Conservation (phyloP, 495 filamentous ascomycete species). For the Bacidia rubella region DNA sequence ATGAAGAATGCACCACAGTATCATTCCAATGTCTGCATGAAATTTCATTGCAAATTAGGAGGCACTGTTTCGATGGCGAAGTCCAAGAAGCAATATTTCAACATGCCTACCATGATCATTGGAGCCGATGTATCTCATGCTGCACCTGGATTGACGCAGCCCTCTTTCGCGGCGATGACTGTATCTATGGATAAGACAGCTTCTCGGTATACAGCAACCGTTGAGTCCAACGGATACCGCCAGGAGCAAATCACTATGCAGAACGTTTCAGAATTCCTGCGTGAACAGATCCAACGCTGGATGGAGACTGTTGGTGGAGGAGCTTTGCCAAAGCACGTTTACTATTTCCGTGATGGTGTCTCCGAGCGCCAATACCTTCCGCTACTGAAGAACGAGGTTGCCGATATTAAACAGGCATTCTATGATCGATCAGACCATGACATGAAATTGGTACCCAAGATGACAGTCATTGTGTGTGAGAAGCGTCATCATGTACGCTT, state of each 20-base stretch:
- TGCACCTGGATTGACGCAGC: slow-evolving; percentile 43
- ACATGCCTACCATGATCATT: slow-evolving; percentile 53
- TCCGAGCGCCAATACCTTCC: slow-evolving; percentile 71
- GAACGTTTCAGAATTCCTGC: slow-evolving; percentile 52
- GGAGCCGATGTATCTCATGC: slow-evolving; percentile 85
- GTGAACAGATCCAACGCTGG: slow-evolving; percentile 50
- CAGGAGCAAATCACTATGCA: slow-evolving; percentile 55
- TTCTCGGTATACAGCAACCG: slow-evolving; percentile 58
- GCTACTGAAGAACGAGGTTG: slow-evolving; percentile 63
- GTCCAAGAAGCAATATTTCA: slow-evolving; percentile 21
- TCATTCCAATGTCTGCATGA: slow-evolving; percentile 80
- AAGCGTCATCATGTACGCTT: slow-evolving; percentile 93
- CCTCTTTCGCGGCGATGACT: slow-evolving; percentile 79
- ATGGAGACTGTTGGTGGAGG: slow-evolving; percentile 36
- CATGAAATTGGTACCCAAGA: slow-evolving; percentile 28
- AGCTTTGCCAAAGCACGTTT: slow-evolving; percentile 47
- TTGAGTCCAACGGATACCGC: slow-evolving; percentile 64
- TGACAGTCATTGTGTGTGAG: slow-evolving; percentile 67
- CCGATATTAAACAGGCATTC: slow-evolving; percentile 49
- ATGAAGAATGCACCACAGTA: slow-evolving; percentile 55
- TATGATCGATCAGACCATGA: slow-evolving; percentile 3
- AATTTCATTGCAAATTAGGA: slow-evolving; percentile 92
- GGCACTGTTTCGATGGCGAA: slow-evolving; percentile 45
- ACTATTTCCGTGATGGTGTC: slow-evolving; percentile 92
- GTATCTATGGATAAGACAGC: slow-evolving; percentile 59